These are phyloP conservation scores for Rubus idaeus DNA, from an alignment of 306 rosid species.

Conservation along the genomic window DNA sequence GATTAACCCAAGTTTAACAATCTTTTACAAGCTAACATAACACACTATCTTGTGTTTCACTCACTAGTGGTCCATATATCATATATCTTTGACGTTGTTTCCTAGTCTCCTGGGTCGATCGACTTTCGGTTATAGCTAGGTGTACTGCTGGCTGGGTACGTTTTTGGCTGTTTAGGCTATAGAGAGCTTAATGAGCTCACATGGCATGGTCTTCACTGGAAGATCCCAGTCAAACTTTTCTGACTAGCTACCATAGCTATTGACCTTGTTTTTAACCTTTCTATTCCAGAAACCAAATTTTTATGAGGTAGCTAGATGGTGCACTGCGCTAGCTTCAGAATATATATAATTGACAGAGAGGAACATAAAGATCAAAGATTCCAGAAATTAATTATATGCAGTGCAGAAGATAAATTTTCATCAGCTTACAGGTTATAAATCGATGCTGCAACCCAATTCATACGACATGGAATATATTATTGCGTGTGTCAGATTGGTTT, in stretches of 20 bases:
- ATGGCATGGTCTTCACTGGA: neutral
- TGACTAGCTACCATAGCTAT: neutral
- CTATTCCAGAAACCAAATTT: neutral
- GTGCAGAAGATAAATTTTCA: neutral
- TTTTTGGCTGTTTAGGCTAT: neutral
- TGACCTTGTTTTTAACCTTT: neutral
- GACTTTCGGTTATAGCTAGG: neutral
- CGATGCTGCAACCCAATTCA: neutral
- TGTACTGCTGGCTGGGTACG: neutral
- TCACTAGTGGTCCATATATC: neutral
- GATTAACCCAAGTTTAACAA: neutral
- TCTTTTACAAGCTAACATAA: neutral
- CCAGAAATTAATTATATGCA: neutral
- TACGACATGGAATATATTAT: neutral
- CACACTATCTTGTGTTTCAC: neutral
- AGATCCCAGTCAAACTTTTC: conserved; percentile 18
- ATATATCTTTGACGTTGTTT: neutral
- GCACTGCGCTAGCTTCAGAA: conserved; percentile 8
- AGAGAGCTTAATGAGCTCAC: neutral
- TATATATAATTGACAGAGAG: neutral
- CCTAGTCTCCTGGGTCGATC: neutral
- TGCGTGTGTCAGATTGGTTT: conserved; percentile 6
- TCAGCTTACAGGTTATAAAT: neutral
- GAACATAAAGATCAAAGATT: neutral
- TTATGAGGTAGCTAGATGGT: neutral